Evolutionary conservation across 2,329 filamentous ascomycete species (phyloP), one percentile per base, ranked within the genome.

Genomic region (Diaporthe aspalathi): DNA sequence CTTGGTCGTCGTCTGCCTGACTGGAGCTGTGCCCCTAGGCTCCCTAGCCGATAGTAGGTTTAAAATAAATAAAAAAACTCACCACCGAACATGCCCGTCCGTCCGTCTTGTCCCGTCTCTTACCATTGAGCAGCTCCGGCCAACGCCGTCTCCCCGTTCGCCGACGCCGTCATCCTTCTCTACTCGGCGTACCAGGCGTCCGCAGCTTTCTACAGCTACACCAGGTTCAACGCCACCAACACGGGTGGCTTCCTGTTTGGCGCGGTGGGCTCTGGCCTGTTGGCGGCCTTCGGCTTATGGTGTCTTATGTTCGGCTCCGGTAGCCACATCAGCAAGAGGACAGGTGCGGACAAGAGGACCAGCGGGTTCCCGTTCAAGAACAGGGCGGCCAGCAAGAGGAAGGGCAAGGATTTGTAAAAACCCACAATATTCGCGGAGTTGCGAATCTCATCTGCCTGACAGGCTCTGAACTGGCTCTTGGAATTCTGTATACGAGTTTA

Each of bases 161-260:
- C 92, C 6, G 83, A 88, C 47, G 91, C 93, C 2, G 90, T 89
- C 1, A 79, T 94, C 24, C 84, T 91, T 49, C 81, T 94, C 17
- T 92, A 92, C 1, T 88, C 89, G 0, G 73, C 89, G 3, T 93
- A 93, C 83, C 93, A 95, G 79, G 82, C 85, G 22, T 76, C 84
- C 0, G 84, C 85, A 5, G 90, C 90, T 22, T 89, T 91, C 74
- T 92, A 93, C 79, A 86, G 88, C 77, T 96, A 95, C 81, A 85
- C 86, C 62, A 87, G 90, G 79, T 93, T 90, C 81, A 85, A 86
- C n/a, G 81, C 83, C 67, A 83, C 82, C 79, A 83, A 84, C 7
- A 86, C 90, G 76, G 83, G 87, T 14, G 88, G 86, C 0, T 93
- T 91, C 77, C 81, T 87, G 1, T 78, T 93, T 6, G 92, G 90